Base-by-base conservation (phyloP, 2,329 filamentous ascomycete genomes). In the Dryadomyces quercivorus region DNA sequence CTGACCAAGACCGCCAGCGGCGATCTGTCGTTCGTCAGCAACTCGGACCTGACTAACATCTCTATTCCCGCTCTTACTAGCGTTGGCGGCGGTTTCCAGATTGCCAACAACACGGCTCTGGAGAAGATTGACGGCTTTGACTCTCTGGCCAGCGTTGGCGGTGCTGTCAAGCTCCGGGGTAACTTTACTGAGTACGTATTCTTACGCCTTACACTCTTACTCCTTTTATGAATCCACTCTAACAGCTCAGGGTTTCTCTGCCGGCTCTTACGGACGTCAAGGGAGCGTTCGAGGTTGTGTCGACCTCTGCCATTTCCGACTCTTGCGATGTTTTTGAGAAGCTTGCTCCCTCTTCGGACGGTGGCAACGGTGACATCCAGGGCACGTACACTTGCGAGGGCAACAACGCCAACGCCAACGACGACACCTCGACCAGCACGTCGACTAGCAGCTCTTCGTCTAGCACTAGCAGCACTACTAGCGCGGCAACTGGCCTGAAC, bases 91-190 rank as follows among this genome's bases (percentile, higher is more conserved):
- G 88, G 86, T 67, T 80, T 95, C 67, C 82, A 86, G 62, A 81
- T 98, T 65, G 85, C 87, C 71, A 95, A 95, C 81, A 96, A 97
- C 84, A 88, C 88, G 58, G 74, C 75, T 55, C 78, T 96, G 38
- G 62, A 70, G 55, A 67, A 73, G 57, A 75, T 96, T 55, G 70
- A 78, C 60, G 81, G 81, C 38, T 86, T 97, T 72, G 76, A 78
- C 58, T 67, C 75, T 60, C 79, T 98, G 31, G 66, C 79, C 65
- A 79, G 74, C 54, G 81, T 96, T 56, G 79, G 76, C 60, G 92
- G 91, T 72, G 89, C 88, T 63, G 76, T 97, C 65, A 85, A 89
- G 69, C 81, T 95, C 69, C 83, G 84, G 63, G 93, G 93, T 64
- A 86, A 82, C 74, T 94, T 96, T 70, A 78, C 82, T 59, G 75